phyloP scores from a whole-genome alignment of 2,329 filamentous ascomycete species.

The Fusarium annulatum region DNA sequence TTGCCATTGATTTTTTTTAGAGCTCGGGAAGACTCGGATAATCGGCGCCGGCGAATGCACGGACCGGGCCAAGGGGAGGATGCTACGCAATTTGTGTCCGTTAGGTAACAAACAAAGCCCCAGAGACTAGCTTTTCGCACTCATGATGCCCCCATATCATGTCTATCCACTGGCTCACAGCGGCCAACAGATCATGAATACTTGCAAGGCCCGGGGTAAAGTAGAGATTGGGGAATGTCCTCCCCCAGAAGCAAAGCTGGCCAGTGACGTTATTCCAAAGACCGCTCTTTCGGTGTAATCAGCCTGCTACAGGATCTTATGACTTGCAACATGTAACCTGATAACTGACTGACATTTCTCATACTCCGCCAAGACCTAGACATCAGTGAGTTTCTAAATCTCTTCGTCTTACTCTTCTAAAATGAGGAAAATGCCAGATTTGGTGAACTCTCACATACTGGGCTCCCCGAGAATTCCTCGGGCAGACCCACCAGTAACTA shows the following conservation, averaged over 20 bases:
- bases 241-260: constrained; percentile 23
- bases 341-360: constrained; percentile 24
- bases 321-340: constrained; percentile 7
- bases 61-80: constrained; percentile 45
- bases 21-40: constrained; percentile 49
- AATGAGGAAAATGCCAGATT: constrained; percentile 29
- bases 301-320: neutral
- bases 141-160: neutral
- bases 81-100: constrained; percentile 16
- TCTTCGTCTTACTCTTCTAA: constrained; percentile 1
- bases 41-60: constrained; percentile 44
- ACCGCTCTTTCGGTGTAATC: constrained; percentile 5
- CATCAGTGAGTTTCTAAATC: constrained; percentile 31
- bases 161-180: constrained; percentile 11
- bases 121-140: neutral
- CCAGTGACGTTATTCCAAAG: constrained; percentile 30
- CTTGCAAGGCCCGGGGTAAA: constrained; percentile 25
- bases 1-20: constrained; percentile 7
- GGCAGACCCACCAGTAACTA: constrained; percentile 42
- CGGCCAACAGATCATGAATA: constrained; percentile 5
- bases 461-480: constrained; percentile 41
- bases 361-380: neutral
- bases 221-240: constrained; percentile 6
- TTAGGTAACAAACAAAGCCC: constrained; percentile 17
- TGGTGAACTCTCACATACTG: constrained; percentile 13